phyloP scores from a whole-genome alignment of 305 asterid genomes.

The Fraxinus latifolia region DNA sequence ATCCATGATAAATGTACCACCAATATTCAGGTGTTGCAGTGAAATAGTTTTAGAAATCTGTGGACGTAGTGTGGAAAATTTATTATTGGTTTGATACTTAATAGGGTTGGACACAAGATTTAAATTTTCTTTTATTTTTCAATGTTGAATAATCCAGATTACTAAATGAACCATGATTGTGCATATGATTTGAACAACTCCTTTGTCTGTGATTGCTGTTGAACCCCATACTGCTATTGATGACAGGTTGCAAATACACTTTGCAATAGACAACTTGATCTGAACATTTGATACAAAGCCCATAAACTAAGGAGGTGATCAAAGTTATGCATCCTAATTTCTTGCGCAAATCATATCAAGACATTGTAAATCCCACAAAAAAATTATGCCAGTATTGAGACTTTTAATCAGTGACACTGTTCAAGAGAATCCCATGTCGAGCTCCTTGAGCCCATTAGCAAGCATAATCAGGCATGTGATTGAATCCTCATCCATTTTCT shows the following conservation, averaged over 20 bases:
- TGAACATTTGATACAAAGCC: conserved; percentile 19
- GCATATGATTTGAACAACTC: conserved; percentile 73
- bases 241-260: conserved; percentile 63
- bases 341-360: not conserved
- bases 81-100: too few species aligned
- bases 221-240: conserved; percentile 83
- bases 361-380: too few species aligned
- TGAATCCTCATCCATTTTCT: conserved; percentile 84
- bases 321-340: not conserved
- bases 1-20: conserved; percentile 87
- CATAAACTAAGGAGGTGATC: not conserved
- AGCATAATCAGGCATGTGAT: conserved; percentile 66
- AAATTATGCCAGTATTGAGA: too few species aligned
- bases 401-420: too few species aligned
- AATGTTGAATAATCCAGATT: too few species aligned
- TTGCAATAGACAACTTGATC: conserved; percentile 75
- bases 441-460: conserved; percentile 77
- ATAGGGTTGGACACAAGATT: not conserved
- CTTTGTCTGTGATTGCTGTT: conserved; percentile 69
- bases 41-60: conserved; percentile 65
- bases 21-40: conserved; percentile 73
- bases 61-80: too few species aligned
- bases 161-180: too few species aligned
- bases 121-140: too few species aligned
- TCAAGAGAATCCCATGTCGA: conserved; percentile 47